Conservation (phyloP, 1,139 yeast species). For the Yamadazyma siamensis region DNA sequence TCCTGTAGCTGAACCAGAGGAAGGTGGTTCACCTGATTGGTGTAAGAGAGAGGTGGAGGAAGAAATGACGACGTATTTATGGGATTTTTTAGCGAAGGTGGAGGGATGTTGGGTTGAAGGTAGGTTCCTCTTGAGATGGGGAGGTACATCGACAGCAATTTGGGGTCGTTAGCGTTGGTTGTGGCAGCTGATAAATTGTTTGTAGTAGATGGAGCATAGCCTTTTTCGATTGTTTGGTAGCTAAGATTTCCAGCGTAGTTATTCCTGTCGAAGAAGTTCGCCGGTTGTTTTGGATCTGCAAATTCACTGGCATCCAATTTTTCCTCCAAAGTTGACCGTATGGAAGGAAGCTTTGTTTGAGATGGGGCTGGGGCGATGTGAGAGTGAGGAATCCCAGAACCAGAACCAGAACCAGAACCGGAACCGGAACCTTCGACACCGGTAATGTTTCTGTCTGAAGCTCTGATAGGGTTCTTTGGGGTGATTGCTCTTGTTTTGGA, state of each 20-base stretch:
- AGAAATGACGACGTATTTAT: constrained; percentile 3
- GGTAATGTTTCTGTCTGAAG: too few species aligned
- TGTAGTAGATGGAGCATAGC: background rate
- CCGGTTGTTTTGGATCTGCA: background rate
- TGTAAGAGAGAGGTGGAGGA: constrained; percentile 6
- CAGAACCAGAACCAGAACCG: too few species aligned
- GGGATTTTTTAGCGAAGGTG: constrained; percentile 1
- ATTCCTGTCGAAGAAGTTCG: background rate
- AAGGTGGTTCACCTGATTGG: constrained; percentile 1
- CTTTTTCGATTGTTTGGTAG: background rate
- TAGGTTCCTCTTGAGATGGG: constrained; percentile 5
- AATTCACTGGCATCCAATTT: background rate
- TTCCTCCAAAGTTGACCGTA: constrained; percentile 2
- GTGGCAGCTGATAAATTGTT: background rate
- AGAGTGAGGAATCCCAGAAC: too few species aligned
- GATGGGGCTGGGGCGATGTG: too few species aligned
- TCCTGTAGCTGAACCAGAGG: background rate
- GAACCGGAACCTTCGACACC: too few species aligned
- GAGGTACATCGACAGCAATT: constrained; percentile 8
- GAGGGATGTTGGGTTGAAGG: constrained; percentile 1
- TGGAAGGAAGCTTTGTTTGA: too few species aligned
- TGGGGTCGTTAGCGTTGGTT: background rate
- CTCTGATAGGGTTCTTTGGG: too few species aligned
- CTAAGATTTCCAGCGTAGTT: background rate
- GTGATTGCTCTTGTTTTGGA: too few species aligned